Percentiles rank a stretch among this genome's conserved stretches.
Evolutionary conservation across 148 eudicot species (phyloP).

Genomic region (Cornus controversa): DNA sequence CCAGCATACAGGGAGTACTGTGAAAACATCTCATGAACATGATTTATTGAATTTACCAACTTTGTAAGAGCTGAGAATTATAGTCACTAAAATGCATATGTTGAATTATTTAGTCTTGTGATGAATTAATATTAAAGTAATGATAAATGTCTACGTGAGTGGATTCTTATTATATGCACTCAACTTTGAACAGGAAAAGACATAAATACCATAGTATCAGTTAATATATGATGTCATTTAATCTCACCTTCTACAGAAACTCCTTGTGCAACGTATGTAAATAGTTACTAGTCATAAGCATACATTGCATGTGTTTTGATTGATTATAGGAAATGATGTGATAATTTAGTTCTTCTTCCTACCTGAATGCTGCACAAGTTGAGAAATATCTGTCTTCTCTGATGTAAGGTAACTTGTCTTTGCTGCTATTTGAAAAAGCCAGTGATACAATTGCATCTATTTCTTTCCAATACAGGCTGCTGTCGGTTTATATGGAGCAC

Average conservation of each 20-base stretch:
- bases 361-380: neutral
- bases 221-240: neutral
- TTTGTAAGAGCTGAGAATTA: neutral
- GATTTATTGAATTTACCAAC: neutral
- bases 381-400: neutral
- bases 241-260: neutral
- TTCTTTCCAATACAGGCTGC: neutral
- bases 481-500: neutral
- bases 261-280: neutral
- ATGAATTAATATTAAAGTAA: neutral
- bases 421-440: neutral
- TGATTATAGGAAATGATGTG: neutral
- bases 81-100: neutral
- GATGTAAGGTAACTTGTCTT: neutral
- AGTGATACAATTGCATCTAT: neutral
- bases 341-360: neutral
- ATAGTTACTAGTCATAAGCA: neutral
- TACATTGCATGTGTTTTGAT: neutral
- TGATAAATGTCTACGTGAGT: slow-evolving; percentile 2
- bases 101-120: neutral
- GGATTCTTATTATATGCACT: neutral
- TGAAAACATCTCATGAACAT: neutral
- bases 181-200: neutral
- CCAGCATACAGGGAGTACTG: neutral
- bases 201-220: neutral